These are phyloP conservation scores for Verticillium nubilum DNA, from an alignment of 2,329 filamentous ascomycete species.

Conservation along the genomic window DNA sequence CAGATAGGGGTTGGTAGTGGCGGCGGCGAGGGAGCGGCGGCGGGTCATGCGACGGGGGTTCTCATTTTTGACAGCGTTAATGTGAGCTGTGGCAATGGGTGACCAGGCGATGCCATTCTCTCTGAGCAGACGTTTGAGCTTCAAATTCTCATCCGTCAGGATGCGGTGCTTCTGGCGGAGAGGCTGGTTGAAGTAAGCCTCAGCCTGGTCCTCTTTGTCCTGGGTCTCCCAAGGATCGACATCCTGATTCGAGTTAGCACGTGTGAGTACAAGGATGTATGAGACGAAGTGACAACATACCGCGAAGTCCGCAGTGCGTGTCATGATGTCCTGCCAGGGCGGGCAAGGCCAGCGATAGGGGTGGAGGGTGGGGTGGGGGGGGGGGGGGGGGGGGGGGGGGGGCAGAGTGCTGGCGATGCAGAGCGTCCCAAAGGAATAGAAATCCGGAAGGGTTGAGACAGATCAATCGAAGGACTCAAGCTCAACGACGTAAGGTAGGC, in stretches of 20 bases:
- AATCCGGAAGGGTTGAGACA: too few relatives aligned
- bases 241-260: slow-evolving; percentile 16
- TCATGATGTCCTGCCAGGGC: neutral
- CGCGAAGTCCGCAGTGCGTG: neutral
- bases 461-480: too few relatives aligned
- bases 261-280: neutral
- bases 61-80: slow-evolving; percentile 12
- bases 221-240: slow-evolving; percentile 44
- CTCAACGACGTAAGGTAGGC: neutral
- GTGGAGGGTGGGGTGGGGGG: neutral
- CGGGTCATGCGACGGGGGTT: slow-evolving; percentile 10
- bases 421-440: too few relatives aligned
- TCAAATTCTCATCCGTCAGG: slow-evolving; percentile 42
- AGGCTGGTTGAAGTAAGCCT: slow-evolving; percentile 40
- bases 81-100: slow-evolving; percentile 25
- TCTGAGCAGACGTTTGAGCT: slow-evolving; percentile 44
- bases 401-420: too few relatives aligned
- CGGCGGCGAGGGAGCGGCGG: slow-evolving; percentile 14
- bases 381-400: neutral
- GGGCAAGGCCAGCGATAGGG: neutral
- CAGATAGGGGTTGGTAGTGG: slow-evolving; percentile 30
- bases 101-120: slow-evolving; percentile 49
- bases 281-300: neutral
- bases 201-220: slow-evolving; percentile 46
- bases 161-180: slow-evolving; percentile 39